Percentiles rank a stretch among this genome's conserved stretches.
phyloP scores from a whole-genome alignment of 768 basidiomycete genomes.

The Tricholoma terreum region DNA sequence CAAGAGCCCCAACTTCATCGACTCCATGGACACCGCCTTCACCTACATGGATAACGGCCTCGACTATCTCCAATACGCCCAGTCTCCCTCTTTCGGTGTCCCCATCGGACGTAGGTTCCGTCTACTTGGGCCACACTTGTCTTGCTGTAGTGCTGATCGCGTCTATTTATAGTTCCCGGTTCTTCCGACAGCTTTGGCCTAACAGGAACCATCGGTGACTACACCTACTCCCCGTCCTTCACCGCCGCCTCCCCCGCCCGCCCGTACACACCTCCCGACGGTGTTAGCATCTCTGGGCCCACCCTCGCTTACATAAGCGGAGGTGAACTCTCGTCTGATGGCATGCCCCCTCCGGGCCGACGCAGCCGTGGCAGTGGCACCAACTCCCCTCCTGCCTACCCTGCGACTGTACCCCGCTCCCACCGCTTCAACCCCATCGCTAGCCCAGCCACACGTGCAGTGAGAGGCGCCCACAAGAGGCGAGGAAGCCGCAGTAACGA shows the following conservation, averaged over 20 bases:
- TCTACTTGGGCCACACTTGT: conserved; percentile 4
- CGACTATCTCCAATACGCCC: conserved; percentile 68
- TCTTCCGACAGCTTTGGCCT: conserved; percentile 60
- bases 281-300: conserved; percentile 63
- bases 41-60: conserved; percentile 50
- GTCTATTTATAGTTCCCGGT: conserved; percentile 43
- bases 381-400: conserved; percentile 45
- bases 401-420: conserved; percentile 65
- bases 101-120: conserved; percentile 58
- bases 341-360: conserved; percentile 52
- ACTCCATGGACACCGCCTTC: conserved; percentile 42
- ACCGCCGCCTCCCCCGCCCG: conserved; percentile 56
- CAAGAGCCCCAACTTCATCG: conserved; percentile 49
- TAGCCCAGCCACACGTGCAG: conserved; percentile 52
- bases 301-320: conserved; percentile 67
- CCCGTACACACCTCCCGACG: conserved; percentile 67
- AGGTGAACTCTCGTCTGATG: conserved; percentile 74
- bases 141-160: too few species aligned
- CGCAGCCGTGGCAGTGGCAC: conserved; percentile 72
- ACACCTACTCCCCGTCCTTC: conserved; percentile 53
- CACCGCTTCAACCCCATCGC: conserved; percentile 79
- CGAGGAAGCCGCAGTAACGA: conserved; percentile 54
- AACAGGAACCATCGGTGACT: conserved; percentile 47
- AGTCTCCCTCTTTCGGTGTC: conserved; percentile 55
- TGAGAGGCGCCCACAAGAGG: conserved; percentile 41